These are phyloP conservation scores for Coemansia asiatica DNA, from an alignment of 192 early-diverging fungal genomes.

Conservation along the genomic window DNA sequence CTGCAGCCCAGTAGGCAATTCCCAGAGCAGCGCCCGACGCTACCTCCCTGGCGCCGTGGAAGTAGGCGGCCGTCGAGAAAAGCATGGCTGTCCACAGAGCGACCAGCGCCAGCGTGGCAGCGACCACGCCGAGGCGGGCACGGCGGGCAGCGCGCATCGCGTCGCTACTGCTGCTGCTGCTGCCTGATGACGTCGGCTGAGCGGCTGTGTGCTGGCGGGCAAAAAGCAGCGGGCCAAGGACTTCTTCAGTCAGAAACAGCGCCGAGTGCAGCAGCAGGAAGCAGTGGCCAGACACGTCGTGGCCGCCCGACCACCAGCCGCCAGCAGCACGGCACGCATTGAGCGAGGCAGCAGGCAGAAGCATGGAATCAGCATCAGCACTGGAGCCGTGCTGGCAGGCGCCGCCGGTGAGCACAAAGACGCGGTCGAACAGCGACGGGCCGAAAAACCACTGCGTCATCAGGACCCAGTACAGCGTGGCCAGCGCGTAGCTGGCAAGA, in stretches of 20 bases:
- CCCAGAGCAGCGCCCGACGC: constrained; percentile 69
- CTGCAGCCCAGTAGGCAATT: constrained; percentile 62
- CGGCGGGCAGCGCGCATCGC: constrained; percentile 30
- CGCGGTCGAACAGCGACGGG: constrained; percentile 74
- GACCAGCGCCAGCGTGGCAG: constrained; percentile 49
- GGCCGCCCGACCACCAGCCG: constrained; percentile 73
- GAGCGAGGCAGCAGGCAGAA: constrained; percentile 17
- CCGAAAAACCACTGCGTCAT: constrained; percentile 87
- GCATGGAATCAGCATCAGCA: too few relatives aligned
- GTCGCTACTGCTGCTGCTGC: background rate
- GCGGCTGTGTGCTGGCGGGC: background rate
- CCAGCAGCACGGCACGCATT: constrained; percentile 55
- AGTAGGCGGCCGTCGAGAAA: constrained; percentile 74
- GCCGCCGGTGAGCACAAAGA: constrained; percentile 73
- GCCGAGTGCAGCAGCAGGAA: constrained; percentile 76
- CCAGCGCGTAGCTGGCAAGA: constrained; percentile 57
- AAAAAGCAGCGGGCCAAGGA: constrained; percentile 40
- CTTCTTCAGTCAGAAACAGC: constrained; percentile 71
- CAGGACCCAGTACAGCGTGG: constrained; percentile 81
- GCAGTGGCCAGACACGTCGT: constrained; percentile 89
- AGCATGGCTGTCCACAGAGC: constrained; percentile 77
- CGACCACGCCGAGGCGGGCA: constrained; percentile 24
- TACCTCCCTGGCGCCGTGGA: constrained; percentile 71
- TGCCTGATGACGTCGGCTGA: constrained; percentile 9
- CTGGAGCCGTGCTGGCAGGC: constrained; percentile 38